Evolutionary conservation across 768 basidiomycete species (phyloP).

Genomic region (Amanita rimosa): DNA sequence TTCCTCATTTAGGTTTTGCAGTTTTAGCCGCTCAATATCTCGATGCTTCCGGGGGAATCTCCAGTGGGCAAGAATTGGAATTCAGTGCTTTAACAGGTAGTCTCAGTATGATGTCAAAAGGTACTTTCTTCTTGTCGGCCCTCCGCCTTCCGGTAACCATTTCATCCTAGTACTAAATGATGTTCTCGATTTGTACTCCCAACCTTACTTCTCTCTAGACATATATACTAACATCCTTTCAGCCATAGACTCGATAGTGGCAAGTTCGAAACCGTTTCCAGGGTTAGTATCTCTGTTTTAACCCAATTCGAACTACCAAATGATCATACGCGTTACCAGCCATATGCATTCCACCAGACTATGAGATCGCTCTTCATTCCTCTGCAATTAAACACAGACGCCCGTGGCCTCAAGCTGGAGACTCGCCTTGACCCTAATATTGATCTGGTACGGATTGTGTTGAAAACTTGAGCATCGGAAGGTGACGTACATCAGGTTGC

Average conservation of each 20-base stretch:
- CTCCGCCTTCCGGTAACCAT: conserved; percentile 1
- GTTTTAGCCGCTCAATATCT: conserved; percentile 89
- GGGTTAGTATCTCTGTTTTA: conserved; percentile 20
- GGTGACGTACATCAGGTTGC: conserved; percentile 32
- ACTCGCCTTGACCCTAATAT: conserved; percentile 60
- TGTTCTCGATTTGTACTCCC: conserved; percentile 64
- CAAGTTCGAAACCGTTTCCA: conserved; percentile 60
- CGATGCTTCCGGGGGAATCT: conserved; percentile 65
- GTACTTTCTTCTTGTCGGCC: conserved; percentile 20
- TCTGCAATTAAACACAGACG: conserved; percentile 54
- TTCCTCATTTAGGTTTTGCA: conserved; percentile 8
- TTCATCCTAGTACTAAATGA: conserved; percentile 52
- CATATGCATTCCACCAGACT: conserved; percentile 69
- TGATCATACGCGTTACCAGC: conserved; percentile 22
- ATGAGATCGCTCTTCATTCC: conserved; percentile 67
- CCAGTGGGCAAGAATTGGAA: conserved; percentile 73
- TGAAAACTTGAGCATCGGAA: not conserved
- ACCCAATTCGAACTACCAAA: not conserved
- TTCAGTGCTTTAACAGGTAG: conserved; percentile 78
- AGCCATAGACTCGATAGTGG: conserved; percentile 85
- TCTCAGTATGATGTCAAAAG: conserved; percentile 84
- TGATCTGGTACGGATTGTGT: conserved; percentile 34
- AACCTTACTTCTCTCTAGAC: not conserved
- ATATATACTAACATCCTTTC: conserved; percentile 1
- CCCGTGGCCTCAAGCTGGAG: conserved; percentile 53